Evolutionary conservation across 805 yeast genomes (phyloP), one percentile per base, ranked within the genome.

Genomic region (Hanseniaspora valbyensis): DNA sequence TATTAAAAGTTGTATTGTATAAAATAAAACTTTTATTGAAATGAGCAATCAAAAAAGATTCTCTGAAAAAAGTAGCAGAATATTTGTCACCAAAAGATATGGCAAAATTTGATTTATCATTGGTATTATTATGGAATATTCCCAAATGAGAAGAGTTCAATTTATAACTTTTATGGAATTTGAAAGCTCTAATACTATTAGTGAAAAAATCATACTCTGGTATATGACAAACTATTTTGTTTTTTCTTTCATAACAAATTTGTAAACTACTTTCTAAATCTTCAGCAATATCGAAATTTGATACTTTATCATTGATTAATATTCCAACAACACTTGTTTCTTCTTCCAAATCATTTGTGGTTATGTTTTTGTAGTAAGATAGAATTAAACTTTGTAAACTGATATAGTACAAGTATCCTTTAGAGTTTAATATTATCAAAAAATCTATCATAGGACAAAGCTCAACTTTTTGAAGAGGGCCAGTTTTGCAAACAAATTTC

Each of bases 11-110:
- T 56, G 61, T 65, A 19, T 61, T 59, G 50, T 78, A 68, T 26
- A 82, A 72, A 53, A 83, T 81, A 55, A 81, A 79, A 0, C 89
- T 89, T 57, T 76, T 75, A 16, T 26, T 8, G 2, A 74, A 66
- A 0, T 87, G 74, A 58, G 81, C 83, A 0, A 81, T 74, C 0
- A 85, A 77, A 61, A 84, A 73, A 45, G 84, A 73, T 19, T 77
- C 75, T 53, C 79, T 76, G 65, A 85, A 78, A 2, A 82, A 68
- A 0, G 83, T 37, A 1, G 33, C 10, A 6, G 24, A 22, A 21
- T 41, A 24, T 7, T 28, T 19, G 12, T 36, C 29, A 10, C 42
- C 32, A 29, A 48, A 39, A 16, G 21, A 18, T 22, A 41, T 24
- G 4, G 41, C 12, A 9, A 28, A 39, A 3, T 13, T 30, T 13